Base-by-base conservation (phyloP, 2,329 filamentous ascomycete genomes). In the Phaeomoniella chlamydospora region DNA sequence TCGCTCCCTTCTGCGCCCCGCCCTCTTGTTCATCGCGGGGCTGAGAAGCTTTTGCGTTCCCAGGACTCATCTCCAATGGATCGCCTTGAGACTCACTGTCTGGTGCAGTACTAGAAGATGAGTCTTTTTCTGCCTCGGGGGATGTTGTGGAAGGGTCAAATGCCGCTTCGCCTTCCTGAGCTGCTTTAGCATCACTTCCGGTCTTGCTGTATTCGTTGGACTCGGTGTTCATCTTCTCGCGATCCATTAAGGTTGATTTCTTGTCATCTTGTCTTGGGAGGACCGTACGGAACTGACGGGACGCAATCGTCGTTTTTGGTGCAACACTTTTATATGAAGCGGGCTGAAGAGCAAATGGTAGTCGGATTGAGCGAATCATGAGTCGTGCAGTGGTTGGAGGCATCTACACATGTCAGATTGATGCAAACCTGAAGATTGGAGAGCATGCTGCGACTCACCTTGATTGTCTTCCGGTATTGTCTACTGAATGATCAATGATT, bases 71-170 rank as follows among this genome's bases (percentile, higher is more conserved):
- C 33, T 77, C 64, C 31, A 80, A 47, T 4, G 73, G 69, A 44
- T 70, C 68, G 19, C 54, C 54, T 15, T 50, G 44, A 43, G 57
- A 53, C 3, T 55, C 61, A 18, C 59, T 49, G 4, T 52, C 57
- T 5, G 64, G 63, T 18, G 55, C 45, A 4, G 57, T 43, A n/a
- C n/a, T n/a, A 9, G 22, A 9, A 26, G 22, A 26, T 6, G 22
- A 26, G 6, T 41, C 51, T 45, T 61, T 69, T 56, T 74, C 71
- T 15, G 57, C 49, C 50, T 85, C 77, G 0, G 84, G 84, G 14
- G 66, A 60, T 16, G 80, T 87, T 52, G 72, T 72, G 37, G 65
- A 57, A 0, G 76, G 73, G 51, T 84, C 68, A 56, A 82, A 92
- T 1, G 85, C 78, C 0, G 76, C 68, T 30, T 76, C 65, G 3